phyloP scores from a whole-genome alignment of 2,329 filamentous ascomycete genomes.

The Neoascochyta sp. region DNA sequence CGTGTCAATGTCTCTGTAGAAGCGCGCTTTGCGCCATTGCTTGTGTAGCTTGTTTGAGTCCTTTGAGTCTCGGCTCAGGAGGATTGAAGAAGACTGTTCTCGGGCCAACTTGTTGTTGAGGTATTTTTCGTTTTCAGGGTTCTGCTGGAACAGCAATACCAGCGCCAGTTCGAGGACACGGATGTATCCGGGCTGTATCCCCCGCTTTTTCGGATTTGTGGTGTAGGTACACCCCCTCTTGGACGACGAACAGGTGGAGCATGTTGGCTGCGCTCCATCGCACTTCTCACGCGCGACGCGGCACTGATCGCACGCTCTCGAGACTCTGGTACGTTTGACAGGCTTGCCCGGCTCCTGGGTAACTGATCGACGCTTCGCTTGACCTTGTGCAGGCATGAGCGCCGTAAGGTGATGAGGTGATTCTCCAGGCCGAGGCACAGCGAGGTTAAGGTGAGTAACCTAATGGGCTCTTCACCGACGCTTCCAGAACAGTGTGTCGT shows the following conservation, averaged over 20 bases:
- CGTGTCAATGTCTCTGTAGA: slow-evolving; percentile 61
- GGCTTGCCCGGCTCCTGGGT: slow-evolving; percentile 18
- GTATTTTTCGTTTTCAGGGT: slow-evolving; percentile 57
- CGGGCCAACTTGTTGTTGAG: slow-evolving; percentile 54
- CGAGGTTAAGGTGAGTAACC: no score
- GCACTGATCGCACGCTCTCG: slow-evolving; percentile 66
- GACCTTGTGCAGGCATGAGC: slow-evolving; percentile 26
- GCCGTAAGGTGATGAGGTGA: no score
- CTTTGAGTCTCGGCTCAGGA: slow-evolving; percentile 51
- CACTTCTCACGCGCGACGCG: slow-evolving; percentile 67
- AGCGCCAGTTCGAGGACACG: slow-evolving; percentile 67
- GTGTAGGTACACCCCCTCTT: slow-evolving; percentile 68
- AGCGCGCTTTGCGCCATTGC: slow-evolving; percentile 60
- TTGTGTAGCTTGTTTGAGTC: slow-evolving; percentile 58
- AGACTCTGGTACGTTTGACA: slow-evolving; percentile 59
- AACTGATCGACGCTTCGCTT: slow-evolving; percentile 23
- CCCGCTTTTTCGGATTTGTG: slow-evolving; percentile 69
- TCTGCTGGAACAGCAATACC: slow-evolving; percentile 62
- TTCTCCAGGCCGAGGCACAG: no score
- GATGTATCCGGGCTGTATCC: slow-evolving; percentile 76
- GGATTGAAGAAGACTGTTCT: slow-evolving; percentile 46
- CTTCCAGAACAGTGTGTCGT: no score
- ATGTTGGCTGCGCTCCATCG: slow-evolving; percentile 64
- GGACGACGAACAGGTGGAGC: slow-evolving; percentile 62
- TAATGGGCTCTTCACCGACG: no score